These are phyloP conservation scores for Monosporascus cannonballus DNA, from an alignment of 2,329 filamentous ascomycete species.

Conservation along the genomic window DNA sequence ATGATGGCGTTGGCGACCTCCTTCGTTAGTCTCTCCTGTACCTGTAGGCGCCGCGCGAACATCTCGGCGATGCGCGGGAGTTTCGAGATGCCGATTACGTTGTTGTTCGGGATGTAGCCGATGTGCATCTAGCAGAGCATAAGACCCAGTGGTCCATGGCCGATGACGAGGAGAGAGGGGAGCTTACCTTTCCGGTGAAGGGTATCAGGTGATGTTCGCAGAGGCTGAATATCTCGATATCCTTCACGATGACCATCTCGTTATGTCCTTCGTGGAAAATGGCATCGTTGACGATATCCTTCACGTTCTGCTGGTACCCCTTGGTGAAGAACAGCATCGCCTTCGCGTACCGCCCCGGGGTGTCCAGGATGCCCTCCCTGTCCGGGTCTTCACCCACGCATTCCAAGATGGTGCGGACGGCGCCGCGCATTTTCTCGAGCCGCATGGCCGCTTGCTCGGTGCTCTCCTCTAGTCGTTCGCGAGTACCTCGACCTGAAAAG, in stretches of 20 bases:
- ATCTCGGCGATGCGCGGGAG: conserved; percentile 93
- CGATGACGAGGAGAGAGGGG: conserved; percentile 2
- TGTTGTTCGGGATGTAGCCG: conserved; percentile 87
- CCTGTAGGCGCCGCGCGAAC: conserved; percentile 88
- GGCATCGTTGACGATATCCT: conserved; percentile 85
- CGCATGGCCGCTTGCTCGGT: conserved; percentile 44
- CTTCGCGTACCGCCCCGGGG: conserved; percentile 85
- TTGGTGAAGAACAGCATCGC: conserved; percentile 95
- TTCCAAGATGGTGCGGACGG: conserved; percentile 61
- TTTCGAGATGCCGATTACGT: conserved; percentile 90
- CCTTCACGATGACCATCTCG: conserved; percentile 95
- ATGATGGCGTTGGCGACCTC: conserved; percentile 92
- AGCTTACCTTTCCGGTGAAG: conserved; percentile 80
- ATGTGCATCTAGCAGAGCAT: conserved; percentile 76
- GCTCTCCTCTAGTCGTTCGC: conserved; percentile 53
- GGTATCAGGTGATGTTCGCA: conserved; percentile 98
- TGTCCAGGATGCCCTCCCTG: conserved; percentile 58
- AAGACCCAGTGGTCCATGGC: conserved; percentile 3
- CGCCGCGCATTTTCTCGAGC: conserved; percentile 52
- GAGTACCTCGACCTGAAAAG: conserved; percentile 53
- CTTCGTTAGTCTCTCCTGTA: conserved; percentile 93
- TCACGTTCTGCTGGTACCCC: conserved; percentile 91
- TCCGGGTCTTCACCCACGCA: conserved; percentile 64
- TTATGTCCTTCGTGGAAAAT: conserved; percentile 97
- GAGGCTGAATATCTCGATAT: conserved; percentile 89